Evolutionary conservation across 2,329 filamentous ascomycete species (phyloP).

Genomic region (Kalaharituber pfeilii): DNA sequence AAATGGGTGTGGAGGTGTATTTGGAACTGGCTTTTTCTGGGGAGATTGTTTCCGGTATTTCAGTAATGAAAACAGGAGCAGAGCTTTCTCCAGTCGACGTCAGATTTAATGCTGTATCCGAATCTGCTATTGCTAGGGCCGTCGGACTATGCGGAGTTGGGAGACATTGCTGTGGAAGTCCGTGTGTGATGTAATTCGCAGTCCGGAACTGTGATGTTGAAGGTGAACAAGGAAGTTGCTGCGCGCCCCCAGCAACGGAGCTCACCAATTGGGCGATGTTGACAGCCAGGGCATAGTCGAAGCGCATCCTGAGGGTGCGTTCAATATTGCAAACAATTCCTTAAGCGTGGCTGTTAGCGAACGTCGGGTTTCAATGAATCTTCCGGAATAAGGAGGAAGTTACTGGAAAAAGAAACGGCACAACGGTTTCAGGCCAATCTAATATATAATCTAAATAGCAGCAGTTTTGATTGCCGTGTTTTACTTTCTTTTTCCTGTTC

Average conservation of each 20-base stretch:
- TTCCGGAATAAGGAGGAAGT: no score
- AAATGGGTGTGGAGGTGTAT: conserved; percentile 11
- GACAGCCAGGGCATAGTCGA: neutral
- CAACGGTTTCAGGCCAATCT: no score
- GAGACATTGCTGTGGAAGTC: conserved; percentile 57
- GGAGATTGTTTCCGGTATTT: conserved; percentile 4
- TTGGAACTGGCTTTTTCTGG: conserved; percentile 17
- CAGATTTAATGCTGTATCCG: conserved; percentile 7
- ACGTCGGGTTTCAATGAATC: no score
- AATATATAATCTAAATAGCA: no score
- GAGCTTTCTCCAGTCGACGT: neutral
- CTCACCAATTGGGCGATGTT: neutral
- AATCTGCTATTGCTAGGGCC: conserved; percentile 9
- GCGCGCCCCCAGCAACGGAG: neutral
- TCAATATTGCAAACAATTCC: no score
- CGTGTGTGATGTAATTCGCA: conserved; percentile 68
- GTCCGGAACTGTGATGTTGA: conserved; percentile 41
- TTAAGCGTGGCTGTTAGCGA: no score
- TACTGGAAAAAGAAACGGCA: no score
- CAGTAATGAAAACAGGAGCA: conserved; percentile 8
- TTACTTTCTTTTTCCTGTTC: no score
- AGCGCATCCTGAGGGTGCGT: conserved; percentile 1
- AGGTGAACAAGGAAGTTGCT: neutral
- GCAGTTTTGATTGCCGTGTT: no score
- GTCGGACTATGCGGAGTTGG: conserved; percentile 29